Percentiles rank a stretch among this genome's conserved stretches.
These are phyloP conservation scores for Mycogone perniciosa DNA, from an alignment of 2,329 filamentous ascomycete species.

Conservation along the genomic window DNA sequence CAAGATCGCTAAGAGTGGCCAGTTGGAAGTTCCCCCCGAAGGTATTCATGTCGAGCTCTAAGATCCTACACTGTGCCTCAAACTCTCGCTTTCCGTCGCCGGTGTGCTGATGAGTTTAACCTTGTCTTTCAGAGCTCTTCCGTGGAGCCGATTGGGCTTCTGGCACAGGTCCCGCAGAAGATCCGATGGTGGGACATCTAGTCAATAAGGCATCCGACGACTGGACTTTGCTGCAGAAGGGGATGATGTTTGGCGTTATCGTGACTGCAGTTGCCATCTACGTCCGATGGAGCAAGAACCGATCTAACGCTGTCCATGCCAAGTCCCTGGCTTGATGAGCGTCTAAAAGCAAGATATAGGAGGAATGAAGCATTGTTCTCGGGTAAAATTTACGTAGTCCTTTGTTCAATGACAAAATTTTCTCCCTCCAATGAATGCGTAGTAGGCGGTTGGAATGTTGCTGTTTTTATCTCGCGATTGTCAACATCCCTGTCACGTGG, in stretches of 20 bases:
- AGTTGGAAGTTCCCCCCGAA: slow-evolving; percentile 78
- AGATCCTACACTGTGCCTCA: slow-evolving; percentile 26
- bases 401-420: background rate
- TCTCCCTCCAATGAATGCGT: background rate
- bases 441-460: background rate
- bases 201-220: slow-evolving; percentile 4
- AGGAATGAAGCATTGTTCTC: background rate
- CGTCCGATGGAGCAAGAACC: slow-evolving; percentile 33
- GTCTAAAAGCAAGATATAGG: background rate
- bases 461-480: background rate
- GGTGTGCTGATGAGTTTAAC: slow-evolving; percentile 30
- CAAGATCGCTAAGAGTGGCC: slow-evolving; percentile 78
- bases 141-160: slow-evolving; percentile 19
- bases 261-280: slow-evolving; percentile 39
- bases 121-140: slow-evolving; percentile 22
- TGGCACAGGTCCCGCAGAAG: slow-evolving; percentile 13
- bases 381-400: background rate
- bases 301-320: slow-evolving; percentile 29
- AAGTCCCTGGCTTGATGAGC: slow-evolving; percentile 37
- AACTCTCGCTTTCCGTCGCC: slow-evolving; percentile 19
- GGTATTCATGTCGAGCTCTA: slow-evolving; percentile 89
- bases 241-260: slow-evolving; percentile 44
- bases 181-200: slow-evolving; percentile 2
- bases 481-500: slow-evolving; percentile 26
- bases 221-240: slow-evolving; percentile 41